phyloP scores from a whole-genome alignment of 2,329 filamentous ascomycete genomes.

The Herpotrichia juniperi region DNA sequence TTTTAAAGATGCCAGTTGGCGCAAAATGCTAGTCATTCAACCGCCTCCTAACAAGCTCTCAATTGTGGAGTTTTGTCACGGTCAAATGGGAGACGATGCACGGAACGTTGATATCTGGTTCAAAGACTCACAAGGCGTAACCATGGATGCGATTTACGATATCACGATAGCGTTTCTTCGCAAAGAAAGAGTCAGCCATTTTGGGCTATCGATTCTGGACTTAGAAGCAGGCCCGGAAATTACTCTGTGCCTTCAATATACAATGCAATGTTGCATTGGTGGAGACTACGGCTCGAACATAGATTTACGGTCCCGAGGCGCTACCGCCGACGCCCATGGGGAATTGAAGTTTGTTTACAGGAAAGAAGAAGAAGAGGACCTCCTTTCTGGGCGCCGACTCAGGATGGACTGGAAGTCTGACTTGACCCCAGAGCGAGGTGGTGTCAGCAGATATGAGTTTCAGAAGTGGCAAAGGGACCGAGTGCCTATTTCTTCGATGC shows the following conservation, averaged over 20 bases:
- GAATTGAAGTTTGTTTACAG: not conserved
- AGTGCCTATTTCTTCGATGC: conserved; percentile 4
- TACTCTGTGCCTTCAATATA: conserved; percentile 2
- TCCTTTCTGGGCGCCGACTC: not conserved
- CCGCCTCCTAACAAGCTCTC: conserved; percentile 6
- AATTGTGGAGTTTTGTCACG: not conserved
- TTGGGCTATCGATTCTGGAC: conserved; percentile 4
- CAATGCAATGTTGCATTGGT: not conserved
- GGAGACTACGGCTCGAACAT: not conserved
- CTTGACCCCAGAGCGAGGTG: conserved; percentile 5
- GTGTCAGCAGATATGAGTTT: conserved; percentile 4
- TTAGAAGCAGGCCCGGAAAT: conserved; percentile 1
- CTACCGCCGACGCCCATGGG: not conserved
- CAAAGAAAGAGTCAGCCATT: not conserved
- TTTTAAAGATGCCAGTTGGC: conserved; percentile 7
- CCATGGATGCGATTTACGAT: conserved; percentile 20
- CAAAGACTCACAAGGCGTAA: conserved; percentile 12
- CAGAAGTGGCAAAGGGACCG: conserved; percentile 1
- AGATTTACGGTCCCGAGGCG: not conserved
- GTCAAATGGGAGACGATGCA: not conserved
- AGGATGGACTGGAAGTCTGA: not conserved
- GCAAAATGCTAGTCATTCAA: conserved; percentile 10
- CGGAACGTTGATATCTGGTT: conserved; percentile 4
- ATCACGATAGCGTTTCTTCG: conserved; percentile 11
- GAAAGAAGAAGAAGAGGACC: not conserved